Evolutionary conservation across 331 rosid genomes (phyloP).

Genomic region (Acacia concinna): DNA sequence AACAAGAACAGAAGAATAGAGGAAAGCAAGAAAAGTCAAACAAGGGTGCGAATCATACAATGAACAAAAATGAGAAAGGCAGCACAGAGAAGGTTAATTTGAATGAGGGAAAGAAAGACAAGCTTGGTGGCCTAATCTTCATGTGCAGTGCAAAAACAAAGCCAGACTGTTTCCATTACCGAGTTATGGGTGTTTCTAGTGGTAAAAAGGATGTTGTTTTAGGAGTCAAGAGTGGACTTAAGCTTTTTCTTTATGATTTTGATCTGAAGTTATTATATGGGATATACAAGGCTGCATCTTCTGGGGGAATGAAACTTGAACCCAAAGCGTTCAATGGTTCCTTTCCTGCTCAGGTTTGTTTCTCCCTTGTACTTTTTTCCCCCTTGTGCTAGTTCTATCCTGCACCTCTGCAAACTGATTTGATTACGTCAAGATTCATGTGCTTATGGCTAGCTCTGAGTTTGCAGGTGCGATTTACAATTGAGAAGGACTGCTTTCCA

Average conservation of each 20-base stretch:
- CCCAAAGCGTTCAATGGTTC: constrained; percentile 85
- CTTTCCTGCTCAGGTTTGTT: constrained; percentile 84
- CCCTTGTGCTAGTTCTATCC: constrained; percentile 6
- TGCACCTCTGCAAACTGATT: not conserved
- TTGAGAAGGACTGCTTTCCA: constrained; percentile 72
- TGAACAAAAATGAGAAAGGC: constrained; percentile 29
- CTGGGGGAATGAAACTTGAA: constrained; percentile 85
- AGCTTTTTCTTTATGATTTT: constrained; percentile 86
- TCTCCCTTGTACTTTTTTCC: not conserved
- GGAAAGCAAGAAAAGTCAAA: constrained; percentile 31
- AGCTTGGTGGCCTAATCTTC: constrained; percentile 80
- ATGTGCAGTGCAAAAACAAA: constrained; percentile 91
- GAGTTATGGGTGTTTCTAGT: constrained; percentile 74
- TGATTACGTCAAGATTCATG: constrained; percentile 22
- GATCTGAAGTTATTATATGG: constrained; percentile 88
- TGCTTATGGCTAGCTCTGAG: constrained; percentile 23
- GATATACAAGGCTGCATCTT: constrained; percentile 73
- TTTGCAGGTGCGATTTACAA: constrained; percentile 76
- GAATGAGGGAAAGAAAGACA: constrained; percentile 48
- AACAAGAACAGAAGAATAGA: constrained; percentile 35
- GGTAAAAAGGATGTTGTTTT: constrained; percentile 61
- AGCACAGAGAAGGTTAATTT: constrained; percentile 24
- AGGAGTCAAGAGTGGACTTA: constrained; percentile 70
- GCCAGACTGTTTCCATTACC: constrained; percentile 82
- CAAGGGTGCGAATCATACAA: constrained; percentile 34